Evolutionary conservation across 73 alveolate genomes (phyloP), one percentile per base, ranked within the genome.

Genomic region (Paraurostyla sp.): DNA sequence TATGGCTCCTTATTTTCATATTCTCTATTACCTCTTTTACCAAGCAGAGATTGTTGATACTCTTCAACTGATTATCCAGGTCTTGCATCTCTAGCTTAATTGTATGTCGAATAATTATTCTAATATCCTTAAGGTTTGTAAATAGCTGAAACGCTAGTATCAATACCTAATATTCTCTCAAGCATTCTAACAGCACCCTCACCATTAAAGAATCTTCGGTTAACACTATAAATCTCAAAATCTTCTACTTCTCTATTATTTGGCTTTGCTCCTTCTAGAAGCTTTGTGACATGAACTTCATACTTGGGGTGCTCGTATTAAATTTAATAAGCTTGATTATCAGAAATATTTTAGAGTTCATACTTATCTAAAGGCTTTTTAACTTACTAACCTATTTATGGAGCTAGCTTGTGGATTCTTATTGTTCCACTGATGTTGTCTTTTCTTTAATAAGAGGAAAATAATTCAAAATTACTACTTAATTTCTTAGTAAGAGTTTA

Each of bases 171-270:
- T 7, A 78, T 36, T 52, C 89, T 40, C 45, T 78, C 89, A 4
- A 78, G 78, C 89, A 78, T 78, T 32, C 78, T 78, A 27, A 78
- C 50, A 9, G 89, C 89, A 20, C 22, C n/a, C 29, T 78, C 89
- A 2, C 89, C 89, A 78, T 54, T 54, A 40, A 78, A 78, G 60
- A 78, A 78, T 52, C 89, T 50, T 13, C 89, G 7, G 46, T 78
- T 54, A 2, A 78, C 30, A 54, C 22, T 16, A 25, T 78, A 54
- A 22, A 51, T 51, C 58, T 78, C 89, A 38, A 51, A 78, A n/a
- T 78, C 89, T 13, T 78, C 89, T 23, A 78, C 89, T 78, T 52
- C 78, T 40, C 49, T 50, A 13, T 29, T 6, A 9, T 46, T 58
- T 27, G 7, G 46, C 33, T 78, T 78, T 6, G 35, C 58, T 4